Evolutionary conservation across 1,139 yeast species (phyloP).

Genomic region (Yarrowia galli): DNA sequence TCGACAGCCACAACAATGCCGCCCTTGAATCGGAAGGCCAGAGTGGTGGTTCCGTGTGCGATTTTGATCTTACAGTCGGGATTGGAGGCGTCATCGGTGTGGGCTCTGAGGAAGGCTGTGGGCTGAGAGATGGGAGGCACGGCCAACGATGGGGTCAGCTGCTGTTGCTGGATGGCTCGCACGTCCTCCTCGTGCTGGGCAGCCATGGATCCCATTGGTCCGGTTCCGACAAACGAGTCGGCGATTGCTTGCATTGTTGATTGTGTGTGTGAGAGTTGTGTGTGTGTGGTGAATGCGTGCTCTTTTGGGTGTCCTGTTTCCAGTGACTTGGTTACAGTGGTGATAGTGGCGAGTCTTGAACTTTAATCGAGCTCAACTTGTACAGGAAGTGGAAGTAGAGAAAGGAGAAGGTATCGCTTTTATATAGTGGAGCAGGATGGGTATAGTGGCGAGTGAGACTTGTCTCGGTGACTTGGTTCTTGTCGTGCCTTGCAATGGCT

Average conservation of each 20-base stretch:
- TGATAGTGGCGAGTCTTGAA: conserved; percentile 38
- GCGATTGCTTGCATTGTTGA: conserved; percentile 39
- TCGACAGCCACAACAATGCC: conserved; percentile 98
- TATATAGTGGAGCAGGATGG: no score
- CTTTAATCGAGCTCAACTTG: not conserved
- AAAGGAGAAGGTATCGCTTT: no score
- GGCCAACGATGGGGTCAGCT: conserved; percentile 36
- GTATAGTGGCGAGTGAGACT: not conserved
- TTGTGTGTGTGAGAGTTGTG: conserved; percentile 21
- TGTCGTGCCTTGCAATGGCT: not conserved
- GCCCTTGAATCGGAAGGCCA: conserved; percentile 94
- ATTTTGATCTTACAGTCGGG: conserved; percentile 95
- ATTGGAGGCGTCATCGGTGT: conserved; percentile 90
- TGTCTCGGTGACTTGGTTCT: not conserved
- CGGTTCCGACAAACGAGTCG: conserved; percentile 28
- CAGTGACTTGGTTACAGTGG: conserved; percentile 28
- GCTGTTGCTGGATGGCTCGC: conserved; percentile 25
- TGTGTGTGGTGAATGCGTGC: conserved; percentile 23
- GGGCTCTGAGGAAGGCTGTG: conserved; percentile 95
- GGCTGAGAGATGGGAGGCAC: conserved; percentile 57
- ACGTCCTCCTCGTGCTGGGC: conserved; percentile 36
- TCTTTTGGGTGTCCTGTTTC: conserved; percentile 9
- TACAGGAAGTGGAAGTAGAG: not conserved
- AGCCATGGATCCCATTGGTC: conserved; percentile 36
- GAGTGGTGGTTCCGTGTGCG: conserved; percentile 98